phyloP scores from a whole-genome alignment of 2,329 filamentous ascomycete genomes.

The Paecilomyces dactylethromorphus region DNA sequence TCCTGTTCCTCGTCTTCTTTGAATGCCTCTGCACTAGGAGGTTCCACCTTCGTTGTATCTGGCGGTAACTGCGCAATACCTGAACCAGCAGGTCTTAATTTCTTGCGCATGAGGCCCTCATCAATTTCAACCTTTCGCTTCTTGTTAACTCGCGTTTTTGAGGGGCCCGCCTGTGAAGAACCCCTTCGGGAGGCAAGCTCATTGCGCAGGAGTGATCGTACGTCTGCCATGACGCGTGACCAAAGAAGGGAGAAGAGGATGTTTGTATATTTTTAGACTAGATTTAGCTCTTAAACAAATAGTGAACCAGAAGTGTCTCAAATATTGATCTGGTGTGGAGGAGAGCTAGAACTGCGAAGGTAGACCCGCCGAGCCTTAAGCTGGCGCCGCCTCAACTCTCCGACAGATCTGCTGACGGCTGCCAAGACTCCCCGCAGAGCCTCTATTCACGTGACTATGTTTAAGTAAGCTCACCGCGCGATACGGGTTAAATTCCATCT shows the following conservation, averaged over 20 bases:
- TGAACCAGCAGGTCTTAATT: slow-evolving; percentile 29
- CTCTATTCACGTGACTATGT: slow-evolving; percentile 4
- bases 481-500: slow-evolving; percentile 4
- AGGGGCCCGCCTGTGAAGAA: slow-evolving; percentile 46
- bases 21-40: slow-evolving; percentile 15
- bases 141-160: slow-evolving; percentile 35
- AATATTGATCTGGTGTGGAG: neutral
- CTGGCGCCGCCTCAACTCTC: neutral
- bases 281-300: neutral
- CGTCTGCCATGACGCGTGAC: slow-evolving; percentile 60
- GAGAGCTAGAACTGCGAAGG: neutral
- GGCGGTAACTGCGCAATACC: slow-evolving; percentile 26
- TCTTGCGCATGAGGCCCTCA: slow-evolving; percentile 37
- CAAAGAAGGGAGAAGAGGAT: neutral
- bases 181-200: slow-evolving; percentile 70
- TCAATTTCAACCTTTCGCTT: slow-evolving; percentile 49
- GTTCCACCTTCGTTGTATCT: slow-evolving; percentile 18
- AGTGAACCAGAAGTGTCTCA: neutral
- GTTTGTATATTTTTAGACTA: neutral
- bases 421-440: slow-evolving; percentile 16
- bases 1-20: slow-evolving; percentile 18
- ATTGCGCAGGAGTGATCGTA: slow-evolving; percentile 70
- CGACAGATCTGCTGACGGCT: slow-evolving; percentile 10
- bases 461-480: slow-evolving; percentile 5
- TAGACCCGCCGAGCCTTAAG: neutral